A percentile compares a stretch with the other conserved stretches of the same genome.
Conservation (phyloP, 2,329 filamentous ascomycete species). For the Colletotrichum tropicicola region DNA sequence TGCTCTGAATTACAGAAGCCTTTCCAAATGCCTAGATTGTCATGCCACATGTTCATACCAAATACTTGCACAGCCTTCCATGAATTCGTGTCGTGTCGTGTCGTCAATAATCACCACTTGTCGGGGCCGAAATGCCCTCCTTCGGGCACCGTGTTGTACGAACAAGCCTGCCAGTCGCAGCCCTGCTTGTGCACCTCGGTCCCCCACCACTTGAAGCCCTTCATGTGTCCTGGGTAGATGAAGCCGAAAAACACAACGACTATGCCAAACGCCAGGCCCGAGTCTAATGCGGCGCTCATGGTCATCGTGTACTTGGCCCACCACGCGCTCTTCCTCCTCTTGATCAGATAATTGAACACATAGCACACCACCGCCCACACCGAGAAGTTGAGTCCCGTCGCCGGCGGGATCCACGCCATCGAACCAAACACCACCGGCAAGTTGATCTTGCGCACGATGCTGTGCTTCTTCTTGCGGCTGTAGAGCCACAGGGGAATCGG, state of each 20-base stretch:
- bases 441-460: constrained; percentile 79
- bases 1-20: neutral
- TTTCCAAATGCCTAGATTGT: neutral
- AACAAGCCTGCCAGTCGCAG: constrained; percentile 85
- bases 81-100: constrained; percentile 19
- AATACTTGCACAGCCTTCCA: neutral
- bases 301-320: constrained; percentile 96
- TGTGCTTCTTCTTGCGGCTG: constrained; percentile 65
- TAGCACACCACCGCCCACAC: constrained; percentile 89
- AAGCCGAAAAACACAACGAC: constrained; percentile 88
- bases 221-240: constrained; percentile 81
- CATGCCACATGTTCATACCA: neutral
- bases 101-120: constrained; percentile 54
- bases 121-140: constrained; percentile 74
- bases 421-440: constrained; percentile 85
- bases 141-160: constrained; percentile 70
- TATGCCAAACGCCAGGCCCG: constrained; percentile 82
- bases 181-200: constrained; percentile 86
- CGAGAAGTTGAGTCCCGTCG: constrained; percentile 86
- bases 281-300: constrained; percentile 83
- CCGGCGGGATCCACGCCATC: constrained; percentile 87
- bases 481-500: constrained; percentile 81
- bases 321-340: constrained; percentile 76
- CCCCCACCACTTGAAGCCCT: constrained; percentile 85
- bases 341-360: constrained; percentile 82